Conservation (phyloP, 2,329 filamentous ascomycete genomes). For the Whalleya microplaca region DNA sequence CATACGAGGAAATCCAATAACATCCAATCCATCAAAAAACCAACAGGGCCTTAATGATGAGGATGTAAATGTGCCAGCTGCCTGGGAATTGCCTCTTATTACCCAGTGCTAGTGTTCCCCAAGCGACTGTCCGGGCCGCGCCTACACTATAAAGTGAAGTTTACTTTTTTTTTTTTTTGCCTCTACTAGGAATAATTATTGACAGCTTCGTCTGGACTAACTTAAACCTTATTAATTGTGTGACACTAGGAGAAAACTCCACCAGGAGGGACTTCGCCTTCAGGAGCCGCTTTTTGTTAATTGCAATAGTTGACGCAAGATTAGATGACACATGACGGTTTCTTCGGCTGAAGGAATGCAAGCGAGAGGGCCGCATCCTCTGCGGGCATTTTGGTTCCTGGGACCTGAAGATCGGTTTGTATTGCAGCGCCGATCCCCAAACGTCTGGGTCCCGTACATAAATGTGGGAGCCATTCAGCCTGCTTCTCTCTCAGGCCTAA, state of each 20-base stretch:
- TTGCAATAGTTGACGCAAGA: not conserved
- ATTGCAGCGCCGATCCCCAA: conserved; percentile 20
- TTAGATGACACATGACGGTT: not conserved
- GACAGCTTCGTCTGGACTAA: not conserved
- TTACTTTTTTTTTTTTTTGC: not conserved
- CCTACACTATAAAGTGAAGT: not conserved
- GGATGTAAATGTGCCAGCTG: not conserved
- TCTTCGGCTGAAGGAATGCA: conserved; percentile 3
- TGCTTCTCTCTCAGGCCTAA: not conserved
- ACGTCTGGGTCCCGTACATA: conserved; percentile 5
- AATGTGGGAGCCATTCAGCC: not conserved
- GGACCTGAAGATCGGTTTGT: conserved; percentile 8
- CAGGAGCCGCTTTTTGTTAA: not conserved
- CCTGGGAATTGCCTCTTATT: not conserved
- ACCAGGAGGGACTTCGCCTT: not conserved
- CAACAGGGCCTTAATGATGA: no score
- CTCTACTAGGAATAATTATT: not conserved
- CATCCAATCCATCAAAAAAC: not conserved
- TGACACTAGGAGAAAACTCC: not conserved
- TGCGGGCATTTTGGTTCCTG: conserved; percentile 7
- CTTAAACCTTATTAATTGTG: not conserved
- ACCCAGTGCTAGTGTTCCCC: not conserved
- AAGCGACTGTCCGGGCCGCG: not conserved
- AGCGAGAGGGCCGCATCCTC: conserved; percentile 19
- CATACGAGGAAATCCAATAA: not conserved